Evolutionary conservation across 2,329 filamentous ascomycete genomes (phyloP).

Genomic region (Pseudogymnoascus sp.): DNA sequence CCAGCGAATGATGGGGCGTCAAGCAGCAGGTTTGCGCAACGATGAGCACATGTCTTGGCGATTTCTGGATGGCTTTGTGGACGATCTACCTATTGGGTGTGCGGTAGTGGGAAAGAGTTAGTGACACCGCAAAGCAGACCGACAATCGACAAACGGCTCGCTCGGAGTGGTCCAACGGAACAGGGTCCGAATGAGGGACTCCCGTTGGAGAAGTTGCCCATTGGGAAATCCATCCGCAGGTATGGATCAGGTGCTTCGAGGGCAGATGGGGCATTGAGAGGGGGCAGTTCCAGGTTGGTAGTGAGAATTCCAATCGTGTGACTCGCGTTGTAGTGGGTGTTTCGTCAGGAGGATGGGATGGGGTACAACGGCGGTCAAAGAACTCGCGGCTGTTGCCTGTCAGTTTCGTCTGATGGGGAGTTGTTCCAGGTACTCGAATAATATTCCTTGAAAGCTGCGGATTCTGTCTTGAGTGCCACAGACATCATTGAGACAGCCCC

Average conservation of each 20-base stretch:
- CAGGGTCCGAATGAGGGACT: constrained; percentile 1
- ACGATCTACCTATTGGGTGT: not conserved
- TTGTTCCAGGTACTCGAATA: not conserved
- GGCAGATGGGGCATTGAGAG: not conserved
- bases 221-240: not conserved
- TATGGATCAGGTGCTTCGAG: not conserved
- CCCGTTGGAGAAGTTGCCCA: not conserved
- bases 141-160: not conserved
- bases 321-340: not conserved
- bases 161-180: not conserved
- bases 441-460: not conserved
- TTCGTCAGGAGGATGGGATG: not conserved
- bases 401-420: not conserved
- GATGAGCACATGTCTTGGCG: not conserved
- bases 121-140: not conserved
- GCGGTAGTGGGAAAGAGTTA: not conserved
- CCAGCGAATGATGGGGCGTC: not conserved
- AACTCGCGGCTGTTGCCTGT: constrained; percentile 1
- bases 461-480: constrained; percentile 3
- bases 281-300: not conserved
- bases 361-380: not conserved
- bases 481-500: constrained; percentile 2
- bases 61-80: not conserved
- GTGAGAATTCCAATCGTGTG: not conserved
- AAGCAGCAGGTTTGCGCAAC: not conserved